Evolutionary conservation across 768 basidiomycete species (phyloP).

Genomic region (Peribolospora baueri): DNA sequence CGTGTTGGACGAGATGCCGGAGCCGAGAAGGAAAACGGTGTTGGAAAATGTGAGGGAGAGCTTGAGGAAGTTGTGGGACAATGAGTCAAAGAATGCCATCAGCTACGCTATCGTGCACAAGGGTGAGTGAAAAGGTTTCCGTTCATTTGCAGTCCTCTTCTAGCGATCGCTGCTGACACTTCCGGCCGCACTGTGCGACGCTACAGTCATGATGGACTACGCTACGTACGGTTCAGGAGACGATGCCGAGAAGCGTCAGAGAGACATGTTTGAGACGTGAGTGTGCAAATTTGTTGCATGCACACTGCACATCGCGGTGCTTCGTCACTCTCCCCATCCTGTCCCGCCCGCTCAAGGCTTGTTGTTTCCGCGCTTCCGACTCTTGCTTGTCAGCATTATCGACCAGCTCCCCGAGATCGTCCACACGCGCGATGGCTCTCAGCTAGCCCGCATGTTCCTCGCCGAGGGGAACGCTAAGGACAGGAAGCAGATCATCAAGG

Average conservation of each 20-base stretch:
- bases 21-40: constrained; percentile 41
- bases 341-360: too few relatives aligned
- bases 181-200: too few relatives aligned
- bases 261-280: constrained; percentile 60
- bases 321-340: too few relatives aligned
- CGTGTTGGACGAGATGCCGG: constrained; percentile 35
- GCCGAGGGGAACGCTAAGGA: constrained; percentile 71
- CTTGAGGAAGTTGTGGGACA: constrained; percentile 42
- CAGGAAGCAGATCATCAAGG: constrained; percentile 72
- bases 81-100: too few relatives aligned
- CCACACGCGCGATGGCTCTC: constrained; percentile 76
- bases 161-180: too few relatives aligned
- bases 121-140: too few relatives aligned
- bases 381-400: constrained; percentile 32
- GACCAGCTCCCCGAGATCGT: constrained; percentile 77
- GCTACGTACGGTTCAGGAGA: constrained; percentile 27
- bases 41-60: constrained; percentile 47
- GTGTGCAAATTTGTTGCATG: constrained; percentile 6
- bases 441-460: constrained; percentile 61
- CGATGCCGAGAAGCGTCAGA: constrained; percentile 42
- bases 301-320: too few relatives aligned
- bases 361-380: too few relatives aligned
- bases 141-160: too few relatives aligned
- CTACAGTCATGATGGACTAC: constrained; percentile 28
- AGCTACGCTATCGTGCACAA: too few relatives aligned